Base-by-base conservation (phyloP, 1,139 yeast species). In the Kluyveromyces sp. region DNA sequence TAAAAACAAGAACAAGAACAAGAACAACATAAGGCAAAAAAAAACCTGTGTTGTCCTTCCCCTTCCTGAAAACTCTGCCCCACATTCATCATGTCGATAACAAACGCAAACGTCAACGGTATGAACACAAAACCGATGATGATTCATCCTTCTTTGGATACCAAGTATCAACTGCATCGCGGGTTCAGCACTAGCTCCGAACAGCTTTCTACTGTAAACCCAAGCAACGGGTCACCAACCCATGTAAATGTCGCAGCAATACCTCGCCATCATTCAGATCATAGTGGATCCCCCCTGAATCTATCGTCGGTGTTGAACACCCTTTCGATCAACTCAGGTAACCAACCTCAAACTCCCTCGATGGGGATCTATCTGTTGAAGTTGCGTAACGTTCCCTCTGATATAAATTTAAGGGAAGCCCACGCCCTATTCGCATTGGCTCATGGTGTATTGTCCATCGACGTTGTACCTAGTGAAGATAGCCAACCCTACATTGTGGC, bases 351-450 rank as follows among this genome's bases (percentile, higher is more conserved):
- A 25, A 52, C 52, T 7, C 46, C 46, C 30, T 42, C 43, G n/a
- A 50, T 48, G 36, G 58, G 58, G n/a, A 53, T 56, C 7, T 67
- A 60, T 44, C 52, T 64, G 25, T 48, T 69, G 37, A 62, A 57
- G 46, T 51, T 83, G 38, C 71, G 71, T 50, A 83, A 83, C 58
- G 65, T 88, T 26, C 97, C 97, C 2, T 61, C 71, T 7, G 95
- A 89, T 62, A 69, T 89, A 40, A 67, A 90, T 3, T 63, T 74
- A 32, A 78, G 96, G 59, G 97, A 90, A 64, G 83, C 92, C 25
- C 73, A 79, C 38, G 72, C 86, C 34, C 73, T 90, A 32, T 90
- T 90, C 62, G 77, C 96, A 5, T 73, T 90, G 54, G 95, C 95
- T 25, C 72, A 76, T 48, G 95, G 87, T 56, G 87, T 84, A 54